These are phyloP conservation scores for Tremellales sp. DNA, from an alignment of 1,284 basidiomycete species.

Conservation along the genomic window DNA sequence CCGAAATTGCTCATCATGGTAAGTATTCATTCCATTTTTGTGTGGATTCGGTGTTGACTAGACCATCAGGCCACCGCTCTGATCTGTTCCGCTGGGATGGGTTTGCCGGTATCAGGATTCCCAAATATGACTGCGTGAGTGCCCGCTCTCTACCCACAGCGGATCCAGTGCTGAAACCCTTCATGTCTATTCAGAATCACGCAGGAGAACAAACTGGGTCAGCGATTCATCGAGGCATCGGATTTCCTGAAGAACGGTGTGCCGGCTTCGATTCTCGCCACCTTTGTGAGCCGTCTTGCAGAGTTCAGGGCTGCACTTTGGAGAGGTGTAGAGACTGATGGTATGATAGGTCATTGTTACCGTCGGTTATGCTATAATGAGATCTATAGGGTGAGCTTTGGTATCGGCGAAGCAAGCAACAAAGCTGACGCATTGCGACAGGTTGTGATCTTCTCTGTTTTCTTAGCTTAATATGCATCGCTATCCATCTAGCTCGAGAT, in stretches of 20 bases:
- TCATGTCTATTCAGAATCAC: slow-evolving; percentile 62
- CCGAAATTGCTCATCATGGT: slow-evolving; percentile 82
- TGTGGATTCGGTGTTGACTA: background rate
- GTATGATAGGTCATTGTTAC: slow-evolving; percentile 66
- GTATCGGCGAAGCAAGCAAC: too few relatives aligned
- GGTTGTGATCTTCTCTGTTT: too few relatives aligned
- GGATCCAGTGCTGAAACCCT: background rate
- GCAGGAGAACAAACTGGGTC: slow-evolving; percentile 92
- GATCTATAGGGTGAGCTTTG: slow-evolving; percentile 23
- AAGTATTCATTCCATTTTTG: slow-evolving; percentile 2
- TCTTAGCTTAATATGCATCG: too few relatives aligned
- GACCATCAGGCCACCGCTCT: slow-evolving; percentile 65
- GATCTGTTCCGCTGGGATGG: slow-evolving; percentile 95
- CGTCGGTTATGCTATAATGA: slow-evolving; percentile 66
- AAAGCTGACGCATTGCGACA: too few relatives aligned
- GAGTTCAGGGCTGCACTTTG: background rate
- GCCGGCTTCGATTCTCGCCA: slow-evolving; percentile 82
- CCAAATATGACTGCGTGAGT: slow-evolving; percentile 92
- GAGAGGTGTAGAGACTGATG: slow-evolving; percentile 2
- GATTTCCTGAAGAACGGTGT: slow-evolving; percentile 94
- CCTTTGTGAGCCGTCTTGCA: slow-evolving; percentile 56
- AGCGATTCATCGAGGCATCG: slow-evolving; percentile 73
- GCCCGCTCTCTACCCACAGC: slow-evolving; percentile 23
- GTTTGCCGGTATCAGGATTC: slow-evolving; percentile 95
- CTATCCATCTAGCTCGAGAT: too few relatives aligned